Percentiles rank a stretch among this genome's conserved stretches.
These are phyloP conservation scores for Litsea cubeba DNA, from an alignment of 164 flowering plant species.

Conservation along the genomic window DNA sequence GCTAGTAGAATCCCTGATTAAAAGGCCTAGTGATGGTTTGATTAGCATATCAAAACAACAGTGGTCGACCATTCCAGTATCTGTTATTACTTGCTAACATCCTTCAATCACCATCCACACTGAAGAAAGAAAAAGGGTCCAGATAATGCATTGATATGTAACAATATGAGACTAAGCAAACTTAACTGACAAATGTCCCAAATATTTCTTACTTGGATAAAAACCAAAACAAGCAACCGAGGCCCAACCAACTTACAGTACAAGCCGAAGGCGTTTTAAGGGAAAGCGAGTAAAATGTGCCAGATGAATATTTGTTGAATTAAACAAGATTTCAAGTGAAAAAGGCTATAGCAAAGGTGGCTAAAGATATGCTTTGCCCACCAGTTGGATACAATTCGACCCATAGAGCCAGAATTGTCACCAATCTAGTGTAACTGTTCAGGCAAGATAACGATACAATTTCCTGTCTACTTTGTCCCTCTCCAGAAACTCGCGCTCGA, in stretches of 20 bases:
- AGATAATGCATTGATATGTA: no score
- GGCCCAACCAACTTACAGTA: not conserved
- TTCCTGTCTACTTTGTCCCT: slow-evolving; percentile 78
- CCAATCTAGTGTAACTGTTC: slow-evolving; percentile 12
- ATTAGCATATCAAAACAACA: no score
- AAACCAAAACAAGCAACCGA: not conserved
- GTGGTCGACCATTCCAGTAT: no score
- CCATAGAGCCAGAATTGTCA: not conserved
- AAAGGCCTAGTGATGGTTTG: no score
- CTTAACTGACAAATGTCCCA: no score
- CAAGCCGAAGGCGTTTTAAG: not conserved
- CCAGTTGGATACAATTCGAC: not conserved
- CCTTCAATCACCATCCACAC: no score
- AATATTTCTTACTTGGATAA: not conserved
- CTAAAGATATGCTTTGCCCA: not conserved
- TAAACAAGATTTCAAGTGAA: not conserved
- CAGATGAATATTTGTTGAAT: not conserved
- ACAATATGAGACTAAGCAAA: no score
- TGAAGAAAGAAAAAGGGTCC: no score
- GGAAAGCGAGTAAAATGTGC: not conserved
- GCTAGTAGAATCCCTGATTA: no score
- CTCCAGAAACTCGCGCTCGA: slow-evolving; percentile 94
- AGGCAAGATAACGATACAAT: slow-evolving; percentile 85
- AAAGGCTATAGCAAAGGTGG: not conserved
- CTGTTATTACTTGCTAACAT: no score